phyloP scores from a whole-genome alignment of 345 rosid species.

The Xanthoceras sorbifolium region DNA sequence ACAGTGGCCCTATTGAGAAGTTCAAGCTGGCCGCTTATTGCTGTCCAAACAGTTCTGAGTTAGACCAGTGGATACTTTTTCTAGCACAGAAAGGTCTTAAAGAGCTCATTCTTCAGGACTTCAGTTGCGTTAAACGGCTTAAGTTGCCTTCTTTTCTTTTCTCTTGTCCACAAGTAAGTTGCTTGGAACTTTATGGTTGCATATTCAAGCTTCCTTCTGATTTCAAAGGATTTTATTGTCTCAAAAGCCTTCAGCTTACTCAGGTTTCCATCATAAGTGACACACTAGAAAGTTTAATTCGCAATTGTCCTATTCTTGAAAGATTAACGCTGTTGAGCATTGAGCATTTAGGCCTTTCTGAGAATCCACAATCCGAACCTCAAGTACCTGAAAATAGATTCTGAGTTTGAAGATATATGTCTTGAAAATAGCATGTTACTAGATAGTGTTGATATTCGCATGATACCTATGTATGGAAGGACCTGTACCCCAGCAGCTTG shows the following conservation, averaged over 20 bases:
- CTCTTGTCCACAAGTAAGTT: conserved; percentile 30
- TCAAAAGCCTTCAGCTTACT: conserved; percentile 31
- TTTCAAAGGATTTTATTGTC: conserved; percentile 33
- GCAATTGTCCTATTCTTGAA: conserved; percentile 35
- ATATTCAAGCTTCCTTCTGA: conserved; percentile 25
- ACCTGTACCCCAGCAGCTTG: not conserved
- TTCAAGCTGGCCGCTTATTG: conserved; percentile 33
- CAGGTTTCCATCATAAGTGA: conserved; percentile 25
- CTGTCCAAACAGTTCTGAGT: conserved; percentile 27
- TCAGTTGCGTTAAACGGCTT: conserved; percentile 19
- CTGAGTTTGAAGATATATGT: conserved; percentile 31
- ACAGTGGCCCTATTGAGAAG: conserved; percentile 32
- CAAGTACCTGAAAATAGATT: conserved; percentile 36
- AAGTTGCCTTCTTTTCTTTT: conserved; percentile 35
- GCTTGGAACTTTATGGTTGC: conserved; percentile 39
- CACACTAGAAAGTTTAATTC: conserved; percentile 28
- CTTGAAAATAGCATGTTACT: conserved; percentile 26
- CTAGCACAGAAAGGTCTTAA: conserved; percentile 22
- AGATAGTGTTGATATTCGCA: conserved; percentile 29
- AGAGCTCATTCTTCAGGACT: conserved; percentile 33
- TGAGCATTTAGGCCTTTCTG: conserved; percentile 27
- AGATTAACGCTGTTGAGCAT: conserved; percentile 26
- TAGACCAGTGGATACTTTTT: conserved; percentile 26
- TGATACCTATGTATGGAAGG: conserved; percentile 20
- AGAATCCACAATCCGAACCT: conserved; percentile 31